phyloP scores from a whole-genome alignment of 176 grass and related monocot genomes.

The Eremochloa ophiuroides region DNA sequence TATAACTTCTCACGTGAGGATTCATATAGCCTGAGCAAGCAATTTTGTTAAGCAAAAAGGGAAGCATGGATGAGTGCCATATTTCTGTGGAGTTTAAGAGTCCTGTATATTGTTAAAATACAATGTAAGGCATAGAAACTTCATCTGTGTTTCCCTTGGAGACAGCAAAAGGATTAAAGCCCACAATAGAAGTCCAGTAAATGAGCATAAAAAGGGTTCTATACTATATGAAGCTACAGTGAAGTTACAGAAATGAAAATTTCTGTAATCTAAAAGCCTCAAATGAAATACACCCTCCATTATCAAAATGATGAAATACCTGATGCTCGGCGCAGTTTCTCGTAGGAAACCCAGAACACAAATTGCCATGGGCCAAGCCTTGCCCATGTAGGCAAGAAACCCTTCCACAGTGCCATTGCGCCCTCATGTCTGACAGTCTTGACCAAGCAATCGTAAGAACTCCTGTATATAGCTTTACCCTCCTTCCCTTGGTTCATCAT shows the following conservation, averaged over 20 bases:
- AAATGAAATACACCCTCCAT: not conserved
- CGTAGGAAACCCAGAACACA: conserved; percentile 91
- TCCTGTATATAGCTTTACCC: conserved; percentile 44
- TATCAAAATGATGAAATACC: conserved; percentile 81
- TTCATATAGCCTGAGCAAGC: not conserved
- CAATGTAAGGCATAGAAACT: not conserved
- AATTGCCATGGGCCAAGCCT: conserved; percentile 90
- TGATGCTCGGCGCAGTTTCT: conserved; percentile 52
- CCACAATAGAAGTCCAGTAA: not conserved
- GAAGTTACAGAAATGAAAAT: not conserved
- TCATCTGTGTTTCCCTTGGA: not conserved
- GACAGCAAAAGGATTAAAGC: not conserved
- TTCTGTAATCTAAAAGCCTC: not conserved
- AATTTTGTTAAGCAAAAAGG: not conserved
- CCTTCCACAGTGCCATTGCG: conserved; percentile 64
- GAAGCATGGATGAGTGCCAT: not conserved
- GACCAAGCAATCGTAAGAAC: conserved; percentile 79
- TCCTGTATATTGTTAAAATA: not conserved
- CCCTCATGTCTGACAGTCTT: conserved; percentile 65
- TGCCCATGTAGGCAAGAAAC: conserved; percentile 81
- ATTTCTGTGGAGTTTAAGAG: not conserved
- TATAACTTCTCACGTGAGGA: not conserved
- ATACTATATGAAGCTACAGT: not conserved
- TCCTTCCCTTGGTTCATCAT: conserved; percentile 75
- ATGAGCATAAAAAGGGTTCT: not conserved